Conservation (phyloP, 768 basidiomycete species). For the Asterophora lycoperdoides region DNA sequence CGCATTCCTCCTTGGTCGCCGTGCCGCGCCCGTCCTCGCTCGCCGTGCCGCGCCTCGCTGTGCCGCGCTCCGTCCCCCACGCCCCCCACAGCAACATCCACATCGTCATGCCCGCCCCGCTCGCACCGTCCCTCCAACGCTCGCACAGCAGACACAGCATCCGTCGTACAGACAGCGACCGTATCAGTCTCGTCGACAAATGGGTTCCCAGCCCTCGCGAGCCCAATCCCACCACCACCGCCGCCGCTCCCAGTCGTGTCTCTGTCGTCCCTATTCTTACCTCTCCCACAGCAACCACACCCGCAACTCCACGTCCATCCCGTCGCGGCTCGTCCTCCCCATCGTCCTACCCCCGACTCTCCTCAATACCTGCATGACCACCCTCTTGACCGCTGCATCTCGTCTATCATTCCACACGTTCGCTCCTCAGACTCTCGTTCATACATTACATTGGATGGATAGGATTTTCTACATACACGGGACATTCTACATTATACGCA, state of each 20-base stretch:
- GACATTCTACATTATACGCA: too few species aligned
- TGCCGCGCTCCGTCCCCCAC: slow-evolving; percentile 64
- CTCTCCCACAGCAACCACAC: slow-evolving; percentile 1
- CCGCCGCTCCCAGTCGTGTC: not conserved
- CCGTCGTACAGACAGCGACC: slow-evolving; percentile 14
- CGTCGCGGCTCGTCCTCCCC: slow-evolving; percentile 9
- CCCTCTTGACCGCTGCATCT: not conserved
- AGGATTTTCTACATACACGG: not conserved
- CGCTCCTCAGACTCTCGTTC: too few species aligned
- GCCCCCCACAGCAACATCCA: slow-evolving; percentile 56
- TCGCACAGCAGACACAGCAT: slow-evolving; percentile 7
- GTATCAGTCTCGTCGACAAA: slow-evolving; percentile 30
- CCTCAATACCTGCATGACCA: not conserved
- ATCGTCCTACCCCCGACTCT: slow-evolving; percentile 8
- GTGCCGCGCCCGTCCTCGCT: slow-evolving; percentile 16
- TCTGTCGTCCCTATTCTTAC: not conserved
- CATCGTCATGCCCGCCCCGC: slow-evolving; percentile 64
- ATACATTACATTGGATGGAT: not conserved
- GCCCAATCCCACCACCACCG: not conserved
- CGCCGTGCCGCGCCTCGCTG: slow-evolving; percentile 25
- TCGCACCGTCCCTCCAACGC: slow-evolving; percentile 38
- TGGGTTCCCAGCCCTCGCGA: slow-evolving; percentile 29
- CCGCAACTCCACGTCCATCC: not conserved
- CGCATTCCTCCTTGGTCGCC: slow-evolving; percentile 8
- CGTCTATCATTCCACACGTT: not conserved